Evolutionary conservation across 192 early-diverging fungal genomes (phyloP), one percentile per base, ranked within the genome.

Genomic region (Endogone sp.): DNA sequence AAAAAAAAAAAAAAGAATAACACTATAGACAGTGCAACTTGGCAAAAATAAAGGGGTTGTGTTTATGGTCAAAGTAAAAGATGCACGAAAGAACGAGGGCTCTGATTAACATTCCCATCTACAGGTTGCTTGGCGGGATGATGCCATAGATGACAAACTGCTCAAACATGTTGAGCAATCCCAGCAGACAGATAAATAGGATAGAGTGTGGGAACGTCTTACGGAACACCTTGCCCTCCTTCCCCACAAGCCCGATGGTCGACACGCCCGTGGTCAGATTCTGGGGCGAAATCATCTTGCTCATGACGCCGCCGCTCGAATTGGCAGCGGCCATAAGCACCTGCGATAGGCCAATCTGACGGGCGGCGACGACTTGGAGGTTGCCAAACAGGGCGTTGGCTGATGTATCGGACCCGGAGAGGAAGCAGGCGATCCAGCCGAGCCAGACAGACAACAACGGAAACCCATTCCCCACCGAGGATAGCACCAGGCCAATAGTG

Each of bases 271-370:
- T 78, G 29, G 72, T 78, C n/a, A 78, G 63, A 16, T 78, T 78
- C 62, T 78, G 76, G 27, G 76, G 76, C 6, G 71, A 73, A 27
- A 78, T 78, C 76, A 78, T 78, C 44, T 78, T 78, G 8, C 67
- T 69, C 8, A 64, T 67, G 54, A 78, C 65, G 11, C 72, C 76
- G 11, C 76, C 76, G 24, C 64, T 32, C 4, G 72, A 74, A 30
- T 78, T 78, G n/a, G 76, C 72, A 22, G 69, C 58, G 23, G 76
- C 76, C 76, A 78, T 78, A n/a, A 78, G 55, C 28, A 78, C 62
- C 2, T 71, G 54, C 13, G 72, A 74, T 8, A 78, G 44, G 28
- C 76, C 76, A 26, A 78, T 74, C 49, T 74, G 24, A 67, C 70
- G 65, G 29, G 76, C 76, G 44, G 76, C 76, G 2, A 78, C 76